phyloP scores from a whole-genome alignment of 1,284 basidiomycete genomes.

The Sanghuangporus baumii region DNA sequence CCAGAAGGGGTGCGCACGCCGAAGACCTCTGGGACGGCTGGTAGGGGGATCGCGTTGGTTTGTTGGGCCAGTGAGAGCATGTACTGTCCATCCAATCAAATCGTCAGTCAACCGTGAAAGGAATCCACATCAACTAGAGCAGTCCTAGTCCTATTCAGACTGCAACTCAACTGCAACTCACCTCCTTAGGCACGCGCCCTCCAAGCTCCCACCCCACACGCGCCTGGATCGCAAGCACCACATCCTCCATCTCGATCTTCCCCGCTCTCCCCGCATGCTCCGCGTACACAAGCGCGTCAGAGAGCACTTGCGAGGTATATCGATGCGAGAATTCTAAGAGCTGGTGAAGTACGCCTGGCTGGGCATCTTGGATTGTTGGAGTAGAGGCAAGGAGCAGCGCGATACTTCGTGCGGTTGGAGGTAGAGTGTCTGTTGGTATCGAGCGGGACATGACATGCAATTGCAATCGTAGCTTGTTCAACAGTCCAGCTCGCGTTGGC shows the following conservation, averaged over 20 bases:
- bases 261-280: constrained; percentile 84
- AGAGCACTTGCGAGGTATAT: constrained; percentile 89
- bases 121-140: not conserved
- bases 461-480: not conserved
- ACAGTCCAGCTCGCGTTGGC: not conserved
- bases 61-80: constrained; percentile 84
- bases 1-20: constrained; percentile 85
- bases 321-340: constrained; percentile 94
- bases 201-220: constrained; percentile 94
- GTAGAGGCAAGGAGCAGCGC: constrained; percentile 90
- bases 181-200: constrained; percentile 92
- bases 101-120: not conserved
- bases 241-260: constrained; percentile 86
- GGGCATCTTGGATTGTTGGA: constrained; percentile 89
- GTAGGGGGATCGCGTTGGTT: constrained; percentile 86
- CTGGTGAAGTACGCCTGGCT: constrained; percentile 91
- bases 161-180: constrained; percentile 45
- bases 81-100: constrained; percentile 49
- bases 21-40: constrained; percentile 91
- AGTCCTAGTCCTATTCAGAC: too few species aligned
- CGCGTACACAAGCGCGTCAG: constrained; percentile 87
- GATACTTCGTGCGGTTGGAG: constrained; percentile 87
- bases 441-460: constrained; percentile 53
- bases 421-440: constrained; percentile 58
- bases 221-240: constrained; percentile 87